Evolutionary conservation across 2,329 filamentous ascomycete genomes (phyloP).

Genomic region (Fusarium siculi): DNA sequence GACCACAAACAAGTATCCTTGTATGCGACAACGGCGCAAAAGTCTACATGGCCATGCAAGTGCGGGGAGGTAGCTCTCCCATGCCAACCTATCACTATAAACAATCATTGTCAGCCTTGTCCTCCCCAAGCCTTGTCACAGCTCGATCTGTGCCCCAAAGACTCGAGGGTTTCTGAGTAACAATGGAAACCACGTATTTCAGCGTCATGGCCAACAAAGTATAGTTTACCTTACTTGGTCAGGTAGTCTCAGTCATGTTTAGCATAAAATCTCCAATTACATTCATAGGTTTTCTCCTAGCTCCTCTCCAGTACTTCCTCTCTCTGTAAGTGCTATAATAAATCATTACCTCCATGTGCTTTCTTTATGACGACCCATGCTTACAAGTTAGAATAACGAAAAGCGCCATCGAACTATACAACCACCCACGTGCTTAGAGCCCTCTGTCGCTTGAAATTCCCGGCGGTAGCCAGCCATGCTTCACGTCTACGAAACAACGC

Average conservation of each 20-base stretch:
- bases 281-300: constrained; percentile 21
- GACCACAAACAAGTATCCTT: constrained; percentile 34
- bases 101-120: constrained; percentile 33
- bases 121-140: constrained; percentile 25
- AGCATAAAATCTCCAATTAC: constrained; percentile 37
- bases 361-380: constrained; percentile 39
- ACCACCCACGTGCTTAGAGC: constrained; percentile 25
- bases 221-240: not conserved
- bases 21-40: constrained; percentile 9
- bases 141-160: constrained; percentile 14
- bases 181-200: not conserved
- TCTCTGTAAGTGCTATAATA: constrained; percentile 15
- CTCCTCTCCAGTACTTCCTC: not conserved
- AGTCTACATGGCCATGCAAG: constrained; percentile 26
- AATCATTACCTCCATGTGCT: constrained; percentile 44
- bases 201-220: not conserved
- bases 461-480: constrained; percentile 16
- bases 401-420: constrained; percentile 36
- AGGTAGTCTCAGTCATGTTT: not conserved
- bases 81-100: not conserved
- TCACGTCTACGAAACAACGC: constrained; percentile 30
- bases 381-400: constrained; percentile 33
- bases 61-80: constrained; percentile 39
- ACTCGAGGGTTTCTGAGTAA: constrained; percentile 27
- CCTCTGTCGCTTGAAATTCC: constrained; percentile 16